phyloP scores from a whole-genome alignment of 352 stramenopile species.

The Phytophthora pini region DNA sequence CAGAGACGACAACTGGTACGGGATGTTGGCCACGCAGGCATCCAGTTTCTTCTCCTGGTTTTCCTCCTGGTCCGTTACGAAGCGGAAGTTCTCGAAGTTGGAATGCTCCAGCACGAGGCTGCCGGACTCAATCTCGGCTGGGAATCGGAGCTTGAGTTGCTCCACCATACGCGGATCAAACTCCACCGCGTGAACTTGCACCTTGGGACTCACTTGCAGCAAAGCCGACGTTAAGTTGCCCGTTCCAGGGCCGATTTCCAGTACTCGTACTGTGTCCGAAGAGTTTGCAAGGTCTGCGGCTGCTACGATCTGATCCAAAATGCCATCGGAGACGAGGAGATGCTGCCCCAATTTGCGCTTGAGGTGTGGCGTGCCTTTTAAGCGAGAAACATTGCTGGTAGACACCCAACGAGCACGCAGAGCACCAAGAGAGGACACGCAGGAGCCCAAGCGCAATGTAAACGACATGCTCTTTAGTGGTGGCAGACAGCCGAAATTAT shows the following conservation, averaged over 20 bases:
- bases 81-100: constrained; percentile 57
- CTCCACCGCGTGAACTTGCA: constrained; percentile 77
- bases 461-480: constrained; percentile 15
- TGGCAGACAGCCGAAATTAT: constrained; percentile 1
- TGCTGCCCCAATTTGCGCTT: constrained; percentile 89
- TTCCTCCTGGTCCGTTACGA: constrained; percentile 16
- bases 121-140: constrained; percentile 20
- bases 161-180: constrained; percentile 83
- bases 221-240: constrained; percentile 88
- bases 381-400: constrained; percentile 47
- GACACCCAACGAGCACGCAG: constrained; percentile 28
- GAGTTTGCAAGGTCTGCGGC: constrained; percentile 55
- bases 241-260: constrained; percentile 87
- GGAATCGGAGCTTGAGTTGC: constrained; percentile 69
- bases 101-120: constrained; percentile 46
- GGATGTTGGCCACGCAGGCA: constrained; percentile 87
- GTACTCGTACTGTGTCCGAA: constrained; percentile 51
- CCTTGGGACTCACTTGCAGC: constrained; percentile 46
- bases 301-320: constrained; percentile 72
- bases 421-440: background rate
- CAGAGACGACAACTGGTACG: constrained; percentile 88
- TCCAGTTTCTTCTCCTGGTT: constrained; percentile 45
- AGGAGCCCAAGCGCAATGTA: constrained; percentile 1
- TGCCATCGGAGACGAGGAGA: constrained; percentile 68
- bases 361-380: constrained; percentile 69